Evolutionary conservation across 306 rosid genomes (phyloP).

Genomic region (Begonia masoniana): DNA sequence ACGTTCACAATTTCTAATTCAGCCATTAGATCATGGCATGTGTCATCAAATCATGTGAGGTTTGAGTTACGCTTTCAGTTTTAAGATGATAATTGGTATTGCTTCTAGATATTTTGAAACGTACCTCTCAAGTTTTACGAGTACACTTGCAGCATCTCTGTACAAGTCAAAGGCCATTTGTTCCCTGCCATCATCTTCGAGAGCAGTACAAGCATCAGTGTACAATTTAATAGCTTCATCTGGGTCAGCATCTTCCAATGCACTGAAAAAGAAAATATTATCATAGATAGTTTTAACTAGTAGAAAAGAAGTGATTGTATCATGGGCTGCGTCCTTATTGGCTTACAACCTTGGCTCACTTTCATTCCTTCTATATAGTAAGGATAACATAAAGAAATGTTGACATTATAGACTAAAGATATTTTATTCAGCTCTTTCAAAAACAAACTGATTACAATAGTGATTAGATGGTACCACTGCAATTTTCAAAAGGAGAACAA

Average conservation of each 20-base stretch:
- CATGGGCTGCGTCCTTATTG: no score
- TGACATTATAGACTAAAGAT: no score
- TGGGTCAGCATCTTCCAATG: conserved; percentile 69
- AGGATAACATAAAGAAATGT: no score
- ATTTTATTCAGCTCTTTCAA: no score
- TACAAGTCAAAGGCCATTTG: conserved; percentile 97
- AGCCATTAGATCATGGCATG: conserved; percentile 1
- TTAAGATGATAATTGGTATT: not conserved
- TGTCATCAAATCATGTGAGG: not conserved
- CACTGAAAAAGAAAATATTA: conserved; percentile 30
- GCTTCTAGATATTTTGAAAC: conserved; percentile 15
- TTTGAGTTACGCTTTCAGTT: not conserved
- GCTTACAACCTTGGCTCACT: no score
- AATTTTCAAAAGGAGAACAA: no score
- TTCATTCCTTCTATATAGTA: no score
- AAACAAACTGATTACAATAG: no score
- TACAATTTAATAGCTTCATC: conserved; percentile 83
- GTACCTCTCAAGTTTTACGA: conserved; percentile 80
- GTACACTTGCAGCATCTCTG: conserved; percentile 58
- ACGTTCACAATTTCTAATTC: not conserved
- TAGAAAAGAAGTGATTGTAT: no score
- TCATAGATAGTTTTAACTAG: not conserved
- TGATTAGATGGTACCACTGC: no score
- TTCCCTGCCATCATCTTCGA: conserved; percentile 83
- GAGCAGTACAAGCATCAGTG: conserved; percentile 72